phyloP scores from a whole-genome alignment of 2,329 filamentous ascomycete species.

The Diaporthe citri region DNA sequence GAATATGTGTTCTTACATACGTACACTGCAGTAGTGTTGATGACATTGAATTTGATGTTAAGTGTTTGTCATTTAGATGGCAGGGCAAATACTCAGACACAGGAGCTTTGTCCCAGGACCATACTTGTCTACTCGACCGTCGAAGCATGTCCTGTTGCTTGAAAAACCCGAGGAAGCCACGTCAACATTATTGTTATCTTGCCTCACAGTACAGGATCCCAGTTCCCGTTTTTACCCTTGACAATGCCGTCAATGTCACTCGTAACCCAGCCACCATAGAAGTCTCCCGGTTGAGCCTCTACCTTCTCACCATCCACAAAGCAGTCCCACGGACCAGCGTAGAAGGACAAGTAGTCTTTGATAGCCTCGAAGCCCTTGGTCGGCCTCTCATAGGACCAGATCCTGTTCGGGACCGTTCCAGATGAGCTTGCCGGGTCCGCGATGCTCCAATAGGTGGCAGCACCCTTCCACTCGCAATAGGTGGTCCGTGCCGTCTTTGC shows the following conservation, averaged over 20 bases:
- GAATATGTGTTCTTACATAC: not conserved
- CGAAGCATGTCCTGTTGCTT: too few species aligned
- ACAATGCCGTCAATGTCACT: conserved; percentile 68
- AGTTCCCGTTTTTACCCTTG: conserved; percentile 57
- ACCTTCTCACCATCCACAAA: conserved; percentile 72
- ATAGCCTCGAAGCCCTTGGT: conserved; percentile 64
- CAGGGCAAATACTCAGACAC: too few species aligned
- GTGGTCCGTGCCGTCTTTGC: conserved; percentile 57
- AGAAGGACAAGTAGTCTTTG: conserved; percentile 69
- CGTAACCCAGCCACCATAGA: conserved; percentile 75
- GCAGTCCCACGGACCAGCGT: conserved; percentile 72
- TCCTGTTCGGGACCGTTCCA: conserved; percentile 60
- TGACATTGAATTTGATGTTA: too few species aligned
- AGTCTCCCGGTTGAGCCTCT: conserved; percentile 70
- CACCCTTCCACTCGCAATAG: conserved; percentile 73
- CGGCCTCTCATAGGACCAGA: conserved; percentile 71
- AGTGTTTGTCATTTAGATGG: too few species aligned
- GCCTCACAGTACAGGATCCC: conserved; percentile 51
- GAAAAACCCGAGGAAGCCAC: too few species aligned
- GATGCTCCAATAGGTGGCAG: conserved; percentile 69
- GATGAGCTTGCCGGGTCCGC: conserved; percentile 52
- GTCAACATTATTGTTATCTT: rapidly evolving
- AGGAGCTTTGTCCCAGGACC: too few species aligned
- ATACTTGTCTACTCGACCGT: not conserved
- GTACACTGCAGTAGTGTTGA: not conserved